Conservation (phyloP, 352 stramenopile genomes). For the Phytophthora pisi region DNA sequence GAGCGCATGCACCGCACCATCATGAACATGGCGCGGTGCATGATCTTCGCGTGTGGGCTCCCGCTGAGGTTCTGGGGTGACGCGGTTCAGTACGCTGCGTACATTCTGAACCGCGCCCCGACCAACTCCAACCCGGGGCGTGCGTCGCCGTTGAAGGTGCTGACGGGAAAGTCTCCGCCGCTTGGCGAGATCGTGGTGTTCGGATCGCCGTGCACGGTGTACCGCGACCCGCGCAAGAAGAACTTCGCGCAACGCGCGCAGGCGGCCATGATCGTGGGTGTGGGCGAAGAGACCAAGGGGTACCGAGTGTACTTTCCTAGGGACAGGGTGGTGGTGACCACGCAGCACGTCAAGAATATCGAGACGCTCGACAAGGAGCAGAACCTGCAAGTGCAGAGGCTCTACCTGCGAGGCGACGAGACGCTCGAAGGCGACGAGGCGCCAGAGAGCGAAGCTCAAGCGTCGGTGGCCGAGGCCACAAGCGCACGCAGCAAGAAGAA, state of each 20-base stretch:
- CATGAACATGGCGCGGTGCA: conserved; percentile 39
- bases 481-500: no score
- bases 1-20: conserved; percentile 43
- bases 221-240: no score
- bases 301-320: no score
- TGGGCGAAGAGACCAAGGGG: conserved; percentile 1
- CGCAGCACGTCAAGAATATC: no score
- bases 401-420: no score
- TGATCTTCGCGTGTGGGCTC: conserved; percentile 32
- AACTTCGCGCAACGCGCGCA: neutral
- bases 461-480: neutral
- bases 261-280: neutral
- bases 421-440: no score
- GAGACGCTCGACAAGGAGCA: no score
- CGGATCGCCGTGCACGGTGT: no score
- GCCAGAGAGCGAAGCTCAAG: no score
- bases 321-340: no score
- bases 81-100: conserved; percentile 30
- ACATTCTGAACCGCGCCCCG: conserved; percentile 36
- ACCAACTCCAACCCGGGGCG: conserved; percentile 24
- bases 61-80: conserved; percentile 37
- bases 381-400: no score
- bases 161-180: neutral
- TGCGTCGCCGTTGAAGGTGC: conserved; percentile 17
- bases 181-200: no score